Percentiles rank a stretch among this genome's conserved stretches.
phyloP scores from a whole-genome alignment of 371 early-diverging fungal genomes.

The Coemansia sp. region DNA sequence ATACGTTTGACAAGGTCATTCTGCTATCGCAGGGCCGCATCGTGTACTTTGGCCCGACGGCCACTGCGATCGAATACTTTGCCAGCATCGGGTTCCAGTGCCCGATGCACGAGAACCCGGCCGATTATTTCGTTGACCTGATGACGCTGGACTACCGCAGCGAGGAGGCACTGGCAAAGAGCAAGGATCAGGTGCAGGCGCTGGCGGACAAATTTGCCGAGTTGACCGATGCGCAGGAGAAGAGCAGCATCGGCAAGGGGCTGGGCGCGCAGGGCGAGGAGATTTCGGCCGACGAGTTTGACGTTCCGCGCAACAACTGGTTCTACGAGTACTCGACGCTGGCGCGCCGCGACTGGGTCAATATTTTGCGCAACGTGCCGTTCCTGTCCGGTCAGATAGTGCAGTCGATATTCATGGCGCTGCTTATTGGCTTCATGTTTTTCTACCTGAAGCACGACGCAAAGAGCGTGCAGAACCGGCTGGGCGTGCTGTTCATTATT shows the following conservation, averaged over 20 bases:
- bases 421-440: conserved; percentile 46
- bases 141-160: conserved; percentile 49
- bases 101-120: conserved; percentile 56
- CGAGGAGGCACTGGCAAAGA: conserved; percentile 26
- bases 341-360: conserved; percentile 45
- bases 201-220: conserved; percentile 35
- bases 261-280: conserved; percentile 8
- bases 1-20: conserved; percentile 65
- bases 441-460: conserved; percentile 43
- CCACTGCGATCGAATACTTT: conserved; percentile 56
- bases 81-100: conserved; percentile 57
- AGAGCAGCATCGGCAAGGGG: conserved; percentile 16
- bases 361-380: conserved; percentile 34
- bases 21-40: conserved; percentile 66
- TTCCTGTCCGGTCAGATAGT: conserved; percentile 28
- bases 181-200: conserved; percentile 28
- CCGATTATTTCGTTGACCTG: conserved; percentile 61
- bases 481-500: conserved; percentile 44
- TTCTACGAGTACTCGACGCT: conserved; percentile 38
- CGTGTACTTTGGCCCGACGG: conserved; percentile 64
- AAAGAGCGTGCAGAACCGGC: conserved; percentile 42
- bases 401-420: conserved; percentile 33
- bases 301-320: conserved; percentile 42
- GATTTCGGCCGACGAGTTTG: conserved; percentile 7
- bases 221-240: not conserved